Evolutionary conservation across 768 basidiomycete genomes (phyloP), one percentile per base, ranked within the genome.

Genomic region (Mycena metata): DNA sequence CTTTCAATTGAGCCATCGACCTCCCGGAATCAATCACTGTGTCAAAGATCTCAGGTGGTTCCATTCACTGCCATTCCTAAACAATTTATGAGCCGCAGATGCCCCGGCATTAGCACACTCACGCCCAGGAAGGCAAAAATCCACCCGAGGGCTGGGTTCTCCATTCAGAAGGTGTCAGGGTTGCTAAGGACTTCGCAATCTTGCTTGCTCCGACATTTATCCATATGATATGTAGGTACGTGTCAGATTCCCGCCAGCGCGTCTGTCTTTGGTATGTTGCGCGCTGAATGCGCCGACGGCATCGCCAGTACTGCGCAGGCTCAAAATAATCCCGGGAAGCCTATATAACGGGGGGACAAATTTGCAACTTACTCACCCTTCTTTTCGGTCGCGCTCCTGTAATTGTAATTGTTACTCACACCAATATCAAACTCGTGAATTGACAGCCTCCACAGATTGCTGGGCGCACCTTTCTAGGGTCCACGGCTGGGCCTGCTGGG

Each of bases 111-210:
- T 43, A 57, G 15, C 24, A 43, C 8, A 43, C 16, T 9, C 24
- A 57, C 42, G 2, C 55, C 41, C 23, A 19, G 24, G 55, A 42
- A 42, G 55, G 55, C 9, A 57, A 57, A 19, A 10, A 57, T 24
- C 41, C 23, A 16, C 55, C 55, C 41, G 55, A 42, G 15, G 17
- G 15, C 19, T 23, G 41, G 55, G 12, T 23, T 47, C 39, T 35
- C 58, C 58, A 60, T 45, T 49, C 46, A 5, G 58, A 60, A 16
- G 33, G 58, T 12, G 35, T 1, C 19, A 19, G n/a, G 46, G 35
- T 46, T 59, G 57, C 57, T 26, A 33, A 10, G 35, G 45, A 36
- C 11, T 39, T 39, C 39, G 39, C 11, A 23, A 47, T 49, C 33
- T 49, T 35, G 35, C 26, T n/a, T n/a, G 33, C 33, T 33, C 36